phyloP scores from a whole-genome alignment of 78 protist species.

The Polysphondylium violaceum region DNA sequence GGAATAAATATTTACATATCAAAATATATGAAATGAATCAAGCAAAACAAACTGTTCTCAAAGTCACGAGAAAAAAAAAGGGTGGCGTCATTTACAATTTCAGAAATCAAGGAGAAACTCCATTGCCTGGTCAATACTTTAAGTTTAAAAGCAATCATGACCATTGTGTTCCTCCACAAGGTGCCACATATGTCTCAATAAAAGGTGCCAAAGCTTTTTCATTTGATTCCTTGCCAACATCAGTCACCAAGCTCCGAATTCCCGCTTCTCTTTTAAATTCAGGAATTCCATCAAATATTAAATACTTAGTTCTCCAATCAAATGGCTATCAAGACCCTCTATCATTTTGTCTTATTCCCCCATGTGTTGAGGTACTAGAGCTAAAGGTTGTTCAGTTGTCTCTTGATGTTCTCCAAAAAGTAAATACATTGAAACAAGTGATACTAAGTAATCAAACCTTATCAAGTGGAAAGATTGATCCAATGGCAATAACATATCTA shows the following conservation, averaged over 20 bases:
- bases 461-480: not conserved
- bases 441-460: not conserved
- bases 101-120: not conserved
- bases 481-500: not conserved
- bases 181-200: not conserved
- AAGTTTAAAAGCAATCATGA: not conserved
- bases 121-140: not conserved
- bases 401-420: too few species aligned
- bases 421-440: not conserved
- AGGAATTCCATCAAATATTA: not conserved
- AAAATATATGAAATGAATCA: not conserved
- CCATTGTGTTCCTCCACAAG: not conserved
- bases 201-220: too few species aligned
- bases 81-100: not conserved
- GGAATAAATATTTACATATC: not conserved
- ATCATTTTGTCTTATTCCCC: not conserved
- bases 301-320: not conserved
- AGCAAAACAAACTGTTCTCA: not conserved
- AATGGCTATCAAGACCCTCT: not conserved
- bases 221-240: not conserved
- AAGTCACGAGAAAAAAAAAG: not conserved
- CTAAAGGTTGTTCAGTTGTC: too few species aligned
- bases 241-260: not conserved
- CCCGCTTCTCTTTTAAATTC: too few species aligned
- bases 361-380: not conserved